Base-by-base conservation (phyloP, 805 yeast genomes). In the Clavispora carvajalis region DNA sequence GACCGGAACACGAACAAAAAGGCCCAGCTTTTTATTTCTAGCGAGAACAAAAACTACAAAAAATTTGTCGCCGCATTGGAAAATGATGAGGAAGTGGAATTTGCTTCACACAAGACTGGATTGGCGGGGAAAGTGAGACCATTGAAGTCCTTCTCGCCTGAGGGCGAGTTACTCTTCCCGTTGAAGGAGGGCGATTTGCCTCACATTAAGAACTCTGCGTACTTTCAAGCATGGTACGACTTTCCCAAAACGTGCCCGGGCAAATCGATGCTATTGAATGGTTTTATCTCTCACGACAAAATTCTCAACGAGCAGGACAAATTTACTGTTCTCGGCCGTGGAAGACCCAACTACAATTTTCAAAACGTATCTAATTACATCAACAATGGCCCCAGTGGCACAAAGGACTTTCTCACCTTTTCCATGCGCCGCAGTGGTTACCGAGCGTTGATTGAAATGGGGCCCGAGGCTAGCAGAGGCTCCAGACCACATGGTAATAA, bases 241-340 rank as follows among this genome's bases (percentile, higher is more conserved):
- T 74, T 82, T 74, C 91, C 95, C 3, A 63, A 70, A 2, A 67
- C 73, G 44, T 67, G 65, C 28, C 69, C 62, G 11, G 82, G 88
- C 23, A 93, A 91, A 57, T 83, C 95, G 1, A 85, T 93, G 84
- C 67, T 91, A 17, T 60, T 91, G 47, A 84, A 81, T 34, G 97
- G 97, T 0, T 87, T 69, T 54, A 77, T 79, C 44, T 74, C 88
- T 5, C 82, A 80, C 44, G 63, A 65, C 25, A 69, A 71, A 15
- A 80, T 81, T 7, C 65, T 91, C 34, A 78, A 79, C 4, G 77
- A 75, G 29, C 82, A 81, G 36, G 97, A 90, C 38, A 75, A 71
- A 41, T 87, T 82, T 46, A 64, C 73, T 9, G 68, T 87, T 11
- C 53, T 72, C 23, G 74, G 79, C 51, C 79, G 77, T 24, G 59